Evolutionary conservation across 352 stramenopile genomes (phyloP).

Genomic region (Pseudoperonospora humuli): DNA sequence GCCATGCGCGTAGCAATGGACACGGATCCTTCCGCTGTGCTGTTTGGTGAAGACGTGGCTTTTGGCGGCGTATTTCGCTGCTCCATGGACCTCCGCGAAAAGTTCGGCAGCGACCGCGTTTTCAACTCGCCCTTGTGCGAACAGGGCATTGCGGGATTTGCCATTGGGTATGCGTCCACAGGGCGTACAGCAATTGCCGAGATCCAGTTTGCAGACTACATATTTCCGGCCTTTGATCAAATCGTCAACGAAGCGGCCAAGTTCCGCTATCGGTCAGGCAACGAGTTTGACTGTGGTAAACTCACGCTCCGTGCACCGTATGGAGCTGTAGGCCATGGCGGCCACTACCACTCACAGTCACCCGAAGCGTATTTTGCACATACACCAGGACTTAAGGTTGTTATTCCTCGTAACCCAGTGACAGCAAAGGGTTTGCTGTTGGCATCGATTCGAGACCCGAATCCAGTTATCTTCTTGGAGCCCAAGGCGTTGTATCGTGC

Average conservation of each 20-base stretch:
- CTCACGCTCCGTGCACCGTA: constrained; percentile 94
- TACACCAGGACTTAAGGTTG: constrained; percentile 94
- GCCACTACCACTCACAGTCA: constrained; percentile 93
- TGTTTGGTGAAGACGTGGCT: constrained; percentile 98
- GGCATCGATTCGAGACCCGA: constrained; percentile 92
- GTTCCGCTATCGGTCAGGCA: constrained; percentile 95
- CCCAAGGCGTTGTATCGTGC: constrained; percentile 97
- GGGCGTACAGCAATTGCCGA: constrained; percentile 96
- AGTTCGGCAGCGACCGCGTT: constrained; percentile 92
- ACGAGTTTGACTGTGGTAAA: constrained; percentile 96
- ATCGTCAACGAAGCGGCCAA: constrained; percentile 98
- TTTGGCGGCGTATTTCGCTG: constrained; percentile 98
- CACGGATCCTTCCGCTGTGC: constrained; percentile 84
- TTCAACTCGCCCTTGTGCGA: constrained; percentile 97
- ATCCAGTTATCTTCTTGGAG: constrained; percentile 98
- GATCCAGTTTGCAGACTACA: constrained; percentile 98
- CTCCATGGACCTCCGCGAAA: constrained; percentile 88
- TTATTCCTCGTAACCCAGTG: constrained; percentile 91
- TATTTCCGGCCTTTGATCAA: constrained; percentile 94
- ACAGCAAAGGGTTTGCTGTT: constrained; percentile 96
- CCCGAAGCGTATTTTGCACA: constrained; percentile 96
- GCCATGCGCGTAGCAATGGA: constrained; percentile 84
- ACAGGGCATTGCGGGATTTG: constrained; percentile 93
- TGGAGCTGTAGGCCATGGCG: constrained; percentile 91
- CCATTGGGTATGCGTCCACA: constrained; percentile 94